Evolutionary conservation across 2,329 filamentous ascomycete species (phyloP), one percentile per base, ranked within the genome.

Genomic region (Coniella lustricola): DNA sequence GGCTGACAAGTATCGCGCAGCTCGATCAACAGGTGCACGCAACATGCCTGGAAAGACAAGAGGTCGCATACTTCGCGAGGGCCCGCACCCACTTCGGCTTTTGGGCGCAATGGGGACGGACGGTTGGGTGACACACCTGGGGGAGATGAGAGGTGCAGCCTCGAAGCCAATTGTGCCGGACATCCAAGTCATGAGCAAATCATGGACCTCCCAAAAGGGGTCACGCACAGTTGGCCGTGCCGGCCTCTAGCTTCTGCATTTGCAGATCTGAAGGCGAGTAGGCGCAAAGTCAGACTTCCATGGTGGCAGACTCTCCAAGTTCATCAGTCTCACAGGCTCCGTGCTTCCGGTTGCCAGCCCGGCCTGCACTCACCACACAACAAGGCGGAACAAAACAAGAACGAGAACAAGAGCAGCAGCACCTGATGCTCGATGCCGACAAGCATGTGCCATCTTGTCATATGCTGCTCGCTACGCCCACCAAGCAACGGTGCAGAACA

Each of bases 21-120:
- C 14, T 16, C 35, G 44, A 46, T 46, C 12, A 17, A 38, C 35
- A 13, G 29, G 17, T n/a, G 25, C 29, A 38, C 29, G 18, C 25
- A 32, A 18, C 17, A 46, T 37, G 34, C 31, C 44, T 31, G 36
- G 17, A 40, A 22, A 21, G 9, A 13, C 8, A 7, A 13, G 40
- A 42, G 40, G 20, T 34, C 29, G 44, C 44, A 40, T 47, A 36
- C 29, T 37, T 41, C 44, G 44, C 44, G 29, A 47, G 38, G 36
- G 43, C 45, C 51, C 49, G 51, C 51, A 50, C 40, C 32, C 48
- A 50, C 48, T 32, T 50, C 51, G 51, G 51, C 51, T 53, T 40
- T 42, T 47, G 48, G 38, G 25, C 36, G 49, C 32, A 18, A 34
- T 40, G 44, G 35, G 34, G 21, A 25, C 29, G 16, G 35, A 10